Conservation (phyloP, 768 basidiomycete species). For the Ramaria rubella region DNA sequence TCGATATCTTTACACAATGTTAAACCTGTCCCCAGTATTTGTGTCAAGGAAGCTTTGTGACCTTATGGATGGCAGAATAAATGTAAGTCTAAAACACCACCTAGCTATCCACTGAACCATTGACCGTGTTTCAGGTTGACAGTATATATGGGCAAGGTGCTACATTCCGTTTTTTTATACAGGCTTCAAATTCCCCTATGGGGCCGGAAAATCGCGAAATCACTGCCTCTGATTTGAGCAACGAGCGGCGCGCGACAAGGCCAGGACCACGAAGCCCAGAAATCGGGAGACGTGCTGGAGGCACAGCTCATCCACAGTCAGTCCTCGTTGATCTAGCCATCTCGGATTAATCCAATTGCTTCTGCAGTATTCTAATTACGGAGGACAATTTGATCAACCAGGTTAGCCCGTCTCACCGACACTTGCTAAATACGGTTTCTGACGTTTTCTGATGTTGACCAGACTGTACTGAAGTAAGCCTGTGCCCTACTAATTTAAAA, state of each 20-base stretch:
- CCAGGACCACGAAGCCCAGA: neutral
- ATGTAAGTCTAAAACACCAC: neutral
- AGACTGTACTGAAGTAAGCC: slow-evolving; percentile 16
- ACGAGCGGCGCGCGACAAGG: neutral
- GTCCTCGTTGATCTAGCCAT: neutral
- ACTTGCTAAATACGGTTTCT: no score
- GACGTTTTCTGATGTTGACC: neutral
- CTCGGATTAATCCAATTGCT: neutral
- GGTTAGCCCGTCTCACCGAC: slow-evolving; percentile 8
- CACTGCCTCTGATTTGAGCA: neutral
- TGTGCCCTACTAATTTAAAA: neutral
- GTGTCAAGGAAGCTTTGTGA: slow-evolving; percentile 28
- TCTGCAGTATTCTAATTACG: slow-evolving; percentile 17
- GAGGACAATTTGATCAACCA: slow-evolving; percentile 25
- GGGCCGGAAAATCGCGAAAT: neutral
- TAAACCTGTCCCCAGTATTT: no score
- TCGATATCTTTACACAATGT: neutral
- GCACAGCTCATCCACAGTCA: neutral
- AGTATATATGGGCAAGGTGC: slow-evolving; percentile 29
- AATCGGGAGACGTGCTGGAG: neutral
- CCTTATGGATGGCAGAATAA: slow-evolving; percentile 27
- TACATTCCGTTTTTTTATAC: slow-evolving; percentile 35
- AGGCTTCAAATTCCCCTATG: slow-evolving; percentile 15
- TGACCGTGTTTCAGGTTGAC: slow-evolving; percentile 25
- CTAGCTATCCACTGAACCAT: neutral